Percentiles rank a stretch among this genome's conserved stretches.
These are phyloP conservation scores for Alnus glutinosa DNA, from an alignment of 306 rosid genomes.

Conservation along the genomic window DNA sequence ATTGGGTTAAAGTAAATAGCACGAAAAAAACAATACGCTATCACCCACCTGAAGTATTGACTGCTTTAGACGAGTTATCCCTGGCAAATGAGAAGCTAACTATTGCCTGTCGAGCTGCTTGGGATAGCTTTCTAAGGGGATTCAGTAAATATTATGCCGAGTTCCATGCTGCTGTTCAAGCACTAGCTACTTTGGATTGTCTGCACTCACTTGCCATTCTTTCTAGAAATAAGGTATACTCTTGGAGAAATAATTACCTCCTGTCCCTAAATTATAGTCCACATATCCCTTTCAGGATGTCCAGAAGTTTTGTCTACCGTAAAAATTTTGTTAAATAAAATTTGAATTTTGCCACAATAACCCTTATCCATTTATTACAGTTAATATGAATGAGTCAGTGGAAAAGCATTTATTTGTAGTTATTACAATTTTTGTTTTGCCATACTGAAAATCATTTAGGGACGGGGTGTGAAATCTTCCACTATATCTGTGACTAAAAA, in stretches of 20 bases:
- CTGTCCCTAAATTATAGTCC: neutral
- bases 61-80: constrained; percentile 67
- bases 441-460: neutral
- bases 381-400: neutral
- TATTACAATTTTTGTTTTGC: neutral
- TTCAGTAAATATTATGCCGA: constrained; percentile 70
- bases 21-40: constrained; percentile 87
- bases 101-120: constrained; percentile 69
- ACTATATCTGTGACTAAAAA: neutral
- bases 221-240: constrained; percentile 79
- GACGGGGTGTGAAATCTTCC: neutral
- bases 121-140: constrained; percentile 75
- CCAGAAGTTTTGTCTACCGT: neutral
- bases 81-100: constrained; percentile 78
- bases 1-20: constrained; percentile 84
- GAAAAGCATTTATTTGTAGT: neutral
- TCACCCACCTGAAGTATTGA: constrained; percentile 90
- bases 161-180: constrained; percentile 86
- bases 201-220: constrained; percentile 85
- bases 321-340: neutral
- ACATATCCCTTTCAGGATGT: neutral
- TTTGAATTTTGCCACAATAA: neutral
- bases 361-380: neutral
- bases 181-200: constrained; percentile 89
- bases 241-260: constrained; percentile 20